Conservation (phyloP, 306 rosid species). For the Oxytropis ochrocephala region DNA sequence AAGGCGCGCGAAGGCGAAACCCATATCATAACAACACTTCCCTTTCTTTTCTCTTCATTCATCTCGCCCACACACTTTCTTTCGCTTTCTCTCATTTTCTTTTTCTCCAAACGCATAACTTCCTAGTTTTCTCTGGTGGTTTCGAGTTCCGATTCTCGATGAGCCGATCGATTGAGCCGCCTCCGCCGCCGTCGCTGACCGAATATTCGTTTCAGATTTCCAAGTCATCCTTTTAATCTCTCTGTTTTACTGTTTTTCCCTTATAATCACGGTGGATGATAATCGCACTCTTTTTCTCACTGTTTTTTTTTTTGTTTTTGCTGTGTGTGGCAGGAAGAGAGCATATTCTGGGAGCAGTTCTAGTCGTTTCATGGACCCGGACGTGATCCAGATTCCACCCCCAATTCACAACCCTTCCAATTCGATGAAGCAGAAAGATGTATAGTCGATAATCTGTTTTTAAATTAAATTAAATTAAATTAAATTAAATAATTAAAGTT, state of each 20-base stretch:
- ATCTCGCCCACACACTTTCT: not conserved
- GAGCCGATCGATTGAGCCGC: conserved; percentile 50
- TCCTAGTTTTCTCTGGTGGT: not conserved
- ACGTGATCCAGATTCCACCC: conserved; percentile 42
- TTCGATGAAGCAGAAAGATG: conserved; percentile 43
- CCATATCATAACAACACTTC: not conserved
- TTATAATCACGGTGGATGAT: not conserved
- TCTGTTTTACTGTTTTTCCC: not conserved
- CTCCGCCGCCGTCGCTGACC: conserved; percentile 39
- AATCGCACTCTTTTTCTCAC: not conserved
- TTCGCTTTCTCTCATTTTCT: not conserved
- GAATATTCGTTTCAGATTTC: conserved; percentile 21
- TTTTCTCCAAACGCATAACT: not conserved
- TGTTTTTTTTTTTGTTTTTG: not conserved
- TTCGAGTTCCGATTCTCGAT: not conserved
- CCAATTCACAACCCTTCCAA: conserved; percentile 20
- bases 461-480: too few relatives aligned
- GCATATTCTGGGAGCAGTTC: conserved; percentile 15
- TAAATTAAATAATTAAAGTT: too few relatives aligned
- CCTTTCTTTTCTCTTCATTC: not conserved
- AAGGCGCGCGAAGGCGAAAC: not conserved
- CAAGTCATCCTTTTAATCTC: conserved; percentile 20
- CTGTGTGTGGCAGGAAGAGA: conserved; percentile 30
- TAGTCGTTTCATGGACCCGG: conserved; percentile 41
- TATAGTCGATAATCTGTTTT: not conserved